Base-by-base conservation (phyloP, 2,329 filamentous ascomycete species). In the Sordariomycetes sp. region DNA sequence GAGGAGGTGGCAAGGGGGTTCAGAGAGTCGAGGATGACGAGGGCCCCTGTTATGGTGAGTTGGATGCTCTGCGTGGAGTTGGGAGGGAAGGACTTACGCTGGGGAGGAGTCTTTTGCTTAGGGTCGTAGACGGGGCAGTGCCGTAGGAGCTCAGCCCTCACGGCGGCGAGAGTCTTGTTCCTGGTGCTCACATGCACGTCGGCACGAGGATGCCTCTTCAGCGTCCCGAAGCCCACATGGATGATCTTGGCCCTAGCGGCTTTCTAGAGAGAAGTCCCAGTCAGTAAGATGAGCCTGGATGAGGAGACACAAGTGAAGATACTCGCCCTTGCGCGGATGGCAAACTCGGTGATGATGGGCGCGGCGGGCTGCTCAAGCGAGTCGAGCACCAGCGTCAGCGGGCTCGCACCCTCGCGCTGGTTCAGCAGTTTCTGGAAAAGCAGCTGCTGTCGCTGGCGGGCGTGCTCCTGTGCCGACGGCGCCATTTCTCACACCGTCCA, bases 301-400 rank as follows among this genome's bases (percentile, higher is more conserved):
- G 25, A n/a, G 25, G 17, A 35, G 34, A 20, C 32, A n/a, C 22
- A 53, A 25, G 32, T 8, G 24, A 50, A 24, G 20, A 8, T 4
- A 24, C 71, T 59, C 63, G 87, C 89, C 74, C 86, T 88, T 57
- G 87, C 89, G 64, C 91, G 80, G 53, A 77, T 75, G 57, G 88
- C 81, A 69, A 92, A 89, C 69, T 96, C 90, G 20, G 75, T 72
- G 1, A 92, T 62, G 3, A 96, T 72, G 0, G 85, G 84, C 34
- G 76, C 77, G 7, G 84, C 88, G 28, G 85, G 83, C 71, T 96
- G 90, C 71, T 95, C 90, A 34, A 96, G 76, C 36, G 79, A 89
- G 69, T 97, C 92, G 58, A 96, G 76, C 2, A 96, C 72, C 28
- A 97, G 75, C 0, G 91, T 96, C 65, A 97, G 83, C 2, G 92